Evolutionary conservation across 257 asterid genomes (phyloP).

Genomic region (Paulownia fortunei): DNA sequence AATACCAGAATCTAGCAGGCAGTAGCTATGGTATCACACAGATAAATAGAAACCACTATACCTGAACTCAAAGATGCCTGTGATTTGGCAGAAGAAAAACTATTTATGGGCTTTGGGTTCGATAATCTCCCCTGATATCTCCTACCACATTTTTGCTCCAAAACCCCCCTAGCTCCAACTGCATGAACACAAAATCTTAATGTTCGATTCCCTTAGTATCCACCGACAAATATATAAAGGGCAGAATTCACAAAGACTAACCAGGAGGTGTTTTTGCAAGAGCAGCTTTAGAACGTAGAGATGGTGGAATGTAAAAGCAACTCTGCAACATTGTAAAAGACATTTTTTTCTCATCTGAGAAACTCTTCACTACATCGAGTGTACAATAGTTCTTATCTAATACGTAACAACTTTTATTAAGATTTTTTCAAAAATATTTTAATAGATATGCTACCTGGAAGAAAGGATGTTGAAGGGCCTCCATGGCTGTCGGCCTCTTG

Average conservation of each 20-base stretch:
- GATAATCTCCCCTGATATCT: conserved; percentile 49
- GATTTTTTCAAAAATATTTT: not conserved
- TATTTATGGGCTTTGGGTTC: conserved; percentile 56
- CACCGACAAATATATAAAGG: conserved; percentile 4
- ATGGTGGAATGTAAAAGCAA: conserved; percentile 64
- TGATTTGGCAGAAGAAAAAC: conserved; percentile 51
- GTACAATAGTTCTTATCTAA: not conserved
- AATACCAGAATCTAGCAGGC: not conserved
- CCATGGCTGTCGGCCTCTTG: conserved; percentile 76
- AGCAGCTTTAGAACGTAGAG: conserved; percentile 58
- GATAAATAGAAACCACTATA: conserved; percentile 19
- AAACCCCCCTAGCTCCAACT: conserved; percentile 48
- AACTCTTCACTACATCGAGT: not conserved
- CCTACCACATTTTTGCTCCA: conserved; percentile 53
- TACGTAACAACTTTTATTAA: not conserved
- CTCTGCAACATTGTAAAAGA: conserved; percentile 51
- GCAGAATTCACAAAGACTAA: conserved; percentile 35
- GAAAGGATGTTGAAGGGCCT: conserved; percentile 75
- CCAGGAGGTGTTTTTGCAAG: conserved; percentile 70
- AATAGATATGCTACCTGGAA: conserved; percentile 52
- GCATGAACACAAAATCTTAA: conserved; percentile 30
- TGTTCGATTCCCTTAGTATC: not conserved
- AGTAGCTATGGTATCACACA: conserved; percentile 5
- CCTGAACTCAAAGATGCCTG: conserved; percentile 59
- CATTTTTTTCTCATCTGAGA: not conserved